Evolutionary conservation across 2,329 filamentous ascomycete genomes (phyloP), one percentile per base, ranked within the genome.

Genomic region (Cladosporium halotolerans): DNA sequence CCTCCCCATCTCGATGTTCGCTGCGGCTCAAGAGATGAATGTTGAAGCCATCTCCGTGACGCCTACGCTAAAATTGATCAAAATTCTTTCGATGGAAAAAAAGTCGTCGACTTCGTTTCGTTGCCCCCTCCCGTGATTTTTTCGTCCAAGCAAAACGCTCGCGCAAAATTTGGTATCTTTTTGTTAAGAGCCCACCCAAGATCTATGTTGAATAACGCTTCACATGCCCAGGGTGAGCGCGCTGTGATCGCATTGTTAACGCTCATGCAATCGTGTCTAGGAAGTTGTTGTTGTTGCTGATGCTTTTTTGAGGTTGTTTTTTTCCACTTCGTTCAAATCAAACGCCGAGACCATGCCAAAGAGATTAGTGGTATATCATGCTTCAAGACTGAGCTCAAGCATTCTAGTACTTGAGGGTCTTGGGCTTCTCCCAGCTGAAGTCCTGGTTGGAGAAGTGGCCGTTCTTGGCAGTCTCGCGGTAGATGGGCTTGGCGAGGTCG

Each of bases 361-460:
- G 47, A 51, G 36, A 51, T 31, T 44, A 32, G 13, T 32, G 42
- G 33, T 51, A 40, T 28, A 14, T 32, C 28, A 13, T 45, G 10
- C 31, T 44, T 19, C 41, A 13, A 52, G n/a, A n/a, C 9, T 13
- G 13, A 28, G 14, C 43, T 45, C 33, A 49, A 19, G 52, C 42
- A 45, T 42, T 73, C 83, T 96, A 97, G 76, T 89, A 86, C 77
- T 88, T 91, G 70, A 99, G 88, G 64, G 80, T 68, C 88, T 96
- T 96, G 70, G 93, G 92, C 84, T 97, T 83, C 85, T 99, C 93
- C 93, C 93, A 99, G 76, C 79, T 84, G 83, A 99, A 99, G 75
- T 75, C 79, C 83, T 96, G 93, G 88, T 96, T 93, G 76, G 90
- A 95, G 78, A 99, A 99, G 84, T 99, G 93, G 67, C 93, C 93